Evolutionary conservation across 2,329 filamentous ascomycete species (phyloP).

Genomic region (Fusarium sulawesiense): DNA sequence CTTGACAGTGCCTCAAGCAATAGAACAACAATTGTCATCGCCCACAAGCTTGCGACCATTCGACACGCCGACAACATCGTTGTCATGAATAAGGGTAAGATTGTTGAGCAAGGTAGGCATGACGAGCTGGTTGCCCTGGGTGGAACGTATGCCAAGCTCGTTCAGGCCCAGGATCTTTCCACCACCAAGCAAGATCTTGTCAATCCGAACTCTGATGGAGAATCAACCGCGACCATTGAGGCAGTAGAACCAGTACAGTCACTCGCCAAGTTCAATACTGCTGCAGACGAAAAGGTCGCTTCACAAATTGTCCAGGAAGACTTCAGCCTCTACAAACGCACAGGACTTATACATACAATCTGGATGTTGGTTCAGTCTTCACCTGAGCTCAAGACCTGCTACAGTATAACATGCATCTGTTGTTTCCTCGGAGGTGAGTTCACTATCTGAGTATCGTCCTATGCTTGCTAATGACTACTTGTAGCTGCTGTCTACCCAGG

Average conservation of each 20-base stretch:
- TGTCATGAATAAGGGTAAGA: conserved; percentile 58
- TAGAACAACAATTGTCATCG: conserved; percentile 73
- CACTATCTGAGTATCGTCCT: neutral
- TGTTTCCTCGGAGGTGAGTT: conserved; percentile 15
- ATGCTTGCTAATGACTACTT: neutral
- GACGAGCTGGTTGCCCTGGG: conserved; percentile 61
- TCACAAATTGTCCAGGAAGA: conserved; percentile 58
- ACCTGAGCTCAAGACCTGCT: conserved; percentile 9
- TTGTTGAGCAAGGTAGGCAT: conserved; percentile 67
- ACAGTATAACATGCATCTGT: neutral
- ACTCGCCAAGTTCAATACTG: neutral
- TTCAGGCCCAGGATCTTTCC: conserved; percentile 53
- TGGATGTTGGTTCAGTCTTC: neutral
- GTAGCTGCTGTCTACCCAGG: conserved; percentile 46
- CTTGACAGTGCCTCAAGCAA: conserved; percentile 63
- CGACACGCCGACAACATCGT: conserved; percentile 69
- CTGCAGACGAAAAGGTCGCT: neutral
- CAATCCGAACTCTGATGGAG: neutral
- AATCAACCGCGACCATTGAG: neutral
- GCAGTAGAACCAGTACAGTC: neutral
- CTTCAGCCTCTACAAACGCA: conserved; percentile 8
- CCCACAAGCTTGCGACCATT: conserved; percentile 69
- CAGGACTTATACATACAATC: conserved; percentile 13
- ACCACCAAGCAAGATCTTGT: neutral
- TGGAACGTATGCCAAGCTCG: conserved; percentile 62